These are phyloP conservation scores for Yamadazyma trypodendri DNA, from an alignment of 1,139 yeast genomes.

Conservation along the genomic window DNA sequence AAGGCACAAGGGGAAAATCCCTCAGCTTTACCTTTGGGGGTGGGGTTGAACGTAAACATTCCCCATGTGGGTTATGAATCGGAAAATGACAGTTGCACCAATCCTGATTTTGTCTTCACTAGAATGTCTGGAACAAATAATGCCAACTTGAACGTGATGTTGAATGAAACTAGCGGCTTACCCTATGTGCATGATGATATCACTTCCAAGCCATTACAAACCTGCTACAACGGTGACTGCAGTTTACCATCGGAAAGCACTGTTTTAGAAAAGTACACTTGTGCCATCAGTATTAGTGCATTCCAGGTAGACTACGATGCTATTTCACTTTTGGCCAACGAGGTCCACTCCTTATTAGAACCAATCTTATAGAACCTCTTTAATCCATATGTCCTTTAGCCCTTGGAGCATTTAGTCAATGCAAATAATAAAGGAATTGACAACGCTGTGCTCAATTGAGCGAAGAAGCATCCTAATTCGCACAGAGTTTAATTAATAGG, in stretches of 20 bases:
- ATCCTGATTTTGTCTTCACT: constrained; percentile 35
- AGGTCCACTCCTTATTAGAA: constrained; percentile 9
- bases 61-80: constrained; percentile 39
- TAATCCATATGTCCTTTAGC: no score
- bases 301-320: constrained; percentile 46
- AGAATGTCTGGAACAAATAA: constrained; percentile 38
- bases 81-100: constrained; percentile 27
- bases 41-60: constrained; percentile 42
- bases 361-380: constrained; percentile 1
- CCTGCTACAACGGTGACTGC: constrained; percentile 36
- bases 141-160: constrained; percentile 27
- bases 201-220: constrained; percentile 20
- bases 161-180: constrained; percentile 23
- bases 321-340: constrained; percentile 25
- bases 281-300: constrained; percentile 36
- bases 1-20: constrained; percentile 28
- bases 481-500: neutral
- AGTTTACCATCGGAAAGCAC: constrained; percentile 34
- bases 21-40: constrained; percentile 38
- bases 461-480: no score
- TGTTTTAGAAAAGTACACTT: constrained; percentile 18
- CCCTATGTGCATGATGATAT: constrained; percentile 16
- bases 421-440: no score
- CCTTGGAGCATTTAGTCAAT: no score
- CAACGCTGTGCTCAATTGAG: neutral